Evolutionary conservation across 2,329 filamentous ascomycete species (phyloP).

Genomic region (Fusarium miscanthi): DNA sequence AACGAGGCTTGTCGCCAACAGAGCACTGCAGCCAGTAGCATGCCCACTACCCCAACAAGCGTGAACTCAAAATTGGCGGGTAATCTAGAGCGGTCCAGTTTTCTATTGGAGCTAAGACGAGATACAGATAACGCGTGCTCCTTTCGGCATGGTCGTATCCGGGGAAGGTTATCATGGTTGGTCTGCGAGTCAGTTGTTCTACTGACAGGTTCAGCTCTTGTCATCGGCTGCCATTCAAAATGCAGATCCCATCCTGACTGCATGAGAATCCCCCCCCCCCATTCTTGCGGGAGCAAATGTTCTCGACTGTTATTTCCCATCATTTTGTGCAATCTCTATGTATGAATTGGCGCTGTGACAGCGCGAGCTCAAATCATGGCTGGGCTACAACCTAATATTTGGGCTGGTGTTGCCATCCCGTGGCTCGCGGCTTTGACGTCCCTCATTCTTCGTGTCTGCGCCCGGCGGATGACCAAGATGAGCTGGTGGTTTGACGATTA

Average conservation of each 20-base stretch:
- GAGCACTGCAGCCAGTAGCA: background rate
- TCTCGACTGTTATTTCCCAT: background rate
- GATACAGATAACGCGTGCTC: background rate
- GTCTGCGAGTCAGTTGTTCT: background rate
- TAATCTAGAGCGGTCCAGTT: background rate
- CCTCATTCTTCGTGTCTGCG: conserved; percentile 29
- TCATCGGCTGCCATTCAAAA: background rate
- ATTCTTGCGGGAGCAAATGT: background rate
- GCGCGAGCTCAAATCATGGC: conserved; percentile 25
- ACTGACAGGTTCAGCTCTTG: background rate
- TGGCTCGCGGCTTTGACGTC: conserved; percentile 37
- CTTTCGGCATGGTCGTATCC: background rate
- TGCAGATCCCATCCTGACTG: background rate
- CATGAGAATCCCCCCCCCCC: background rate
- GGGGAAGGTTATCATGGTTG: background rate
- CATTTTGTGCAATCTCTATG: background rate
- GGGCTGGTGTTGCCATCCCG: conserved; percentile 33
- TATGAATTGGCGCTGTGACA: background rate
- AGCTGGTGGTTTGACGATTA: conserved; percentile 42
- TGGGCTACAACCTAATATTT: conserved; percentile 39
- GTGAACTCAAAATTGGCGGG: background rate
- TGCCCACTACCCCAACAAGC: background rate
- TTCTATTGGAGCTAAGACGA: background rate
- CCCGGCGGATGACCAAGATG: conserved; percentile 37
- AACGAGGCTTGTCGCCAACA: background rate